Evolutionary conservation across 2,329 filamentous ascomycete genomes (phyloP).

Genomic region (Botrytis sinoallii): DNA sequence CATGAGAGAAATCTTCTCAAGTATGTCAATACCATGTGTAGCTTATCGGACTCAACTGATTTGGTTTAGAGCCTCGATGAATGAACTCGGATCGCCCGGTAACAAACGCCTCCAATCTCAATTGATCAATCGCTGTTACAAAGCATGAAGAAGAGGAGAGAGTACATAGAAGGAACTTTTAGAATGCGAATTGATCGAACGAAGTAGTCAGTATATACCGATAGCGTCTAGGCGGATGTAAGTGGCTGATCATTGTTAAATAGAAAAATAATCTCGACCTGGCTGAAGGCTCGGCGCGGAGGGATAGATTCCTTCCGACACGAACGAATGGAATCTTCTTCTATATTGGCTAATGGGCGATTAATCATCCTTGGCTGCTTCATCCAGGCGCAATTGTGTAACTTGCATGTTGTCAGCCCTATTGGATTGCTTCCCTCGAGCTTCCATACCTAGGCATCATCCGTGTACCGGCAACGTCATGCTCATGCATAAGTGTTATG

Average conservation of each 20-base stretch:
- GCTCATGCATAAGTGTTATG: not conserved
- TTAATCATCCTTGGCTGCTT: not conserved
- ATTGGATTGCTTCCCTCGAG: not conserved
- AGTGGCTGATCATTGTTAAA: not conserved
- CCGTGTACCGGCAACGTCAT: not conserved
- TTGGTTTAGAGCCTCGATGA: too few relatives aligned
- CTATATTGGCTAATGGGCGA: not conserved
- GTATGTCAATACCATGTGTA: not conserved
- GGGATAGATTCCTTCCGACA: not conserved
- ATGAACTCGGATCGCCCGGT: not conserved
- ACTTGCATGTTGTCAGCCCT: not conserved
- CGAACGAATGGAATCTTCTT: not conserved
- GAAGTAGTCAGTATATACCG: not conserved
- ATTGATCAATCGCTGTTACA: not conserved
- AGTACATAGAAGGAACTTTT: not conserved
- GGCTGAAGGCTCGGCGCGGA: not conserved
- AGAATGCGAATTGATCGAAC: not conserved
- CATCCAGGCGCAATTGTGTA: not conserved
- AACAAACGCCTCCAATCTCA: not conserved
- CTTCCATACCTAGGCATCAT: too few relatives aligned
- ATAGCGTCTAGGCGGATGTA: not conserved
- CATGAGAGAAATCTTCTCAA: not conserved
- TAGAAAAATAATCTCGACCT: slow-evolving; percentile 3
- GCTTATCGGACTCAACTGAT: not conserved
- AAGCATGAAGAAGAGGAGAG: not conserved